These are phyloP conservation scores for Citrus hindsii DNA, from an alignment of 345 rosid genomes.

Conservation along the genomic window DNA sequence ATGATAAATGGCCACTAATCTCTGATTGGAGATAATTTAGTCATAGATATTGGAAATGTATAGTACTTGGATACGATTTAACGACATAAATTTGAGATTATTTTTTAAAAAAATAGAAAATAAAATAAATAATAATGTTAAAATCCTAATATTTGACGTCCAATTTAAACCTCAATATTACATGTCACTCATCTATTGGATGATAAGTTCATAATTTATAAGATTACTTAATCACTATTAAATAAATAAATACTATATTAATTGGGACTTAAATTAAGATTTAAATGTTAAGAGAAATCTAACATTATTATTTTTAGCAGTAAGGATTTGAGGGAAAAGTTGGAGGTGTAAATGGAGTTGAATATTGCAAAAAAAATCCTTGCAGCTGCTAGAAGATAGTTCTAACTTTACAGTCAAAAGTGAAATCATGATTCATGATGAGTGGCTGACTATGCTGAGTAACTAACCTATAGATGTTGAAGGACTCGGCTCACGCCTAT, in stretches of 20 bases:
- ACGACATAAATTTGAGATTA: neutral
- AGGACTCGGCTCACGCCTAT: neutral
- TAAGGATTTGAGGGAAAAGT: neutral
- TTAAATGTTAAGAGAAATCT: too few species aligned
- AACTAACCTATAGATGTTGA: constrained; percentile 1
- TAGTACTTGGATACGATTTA: neutral
- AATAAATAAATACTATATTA: too few species aligned
- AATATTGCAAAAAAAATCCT: neutral
- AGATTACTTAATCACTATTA: too few species aligned
- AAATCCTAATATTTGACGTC: accelerated
- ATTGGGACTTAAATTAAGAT: too few species aligned
- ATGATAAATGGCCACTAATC: too few species aligned
- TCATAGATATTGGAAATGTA: too few species aligned
- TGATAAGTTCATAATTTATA: too few species aligned
- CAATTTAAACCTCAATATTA: accelerated
- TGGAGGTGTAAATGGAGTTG: neutral
- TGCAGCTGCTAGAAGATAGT: neutral
- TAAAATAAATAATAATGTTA: too few species aligned
- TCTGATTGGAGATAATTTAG: neutral
- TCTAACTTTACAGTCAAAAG: neutral
- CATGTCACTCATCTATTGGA: too few species aligned
- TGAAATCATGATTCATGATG: constrained; percentile 8
- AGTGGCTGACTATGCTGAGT: constrained; percentile 6
- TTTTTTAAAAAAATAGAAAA: too few species aligned
- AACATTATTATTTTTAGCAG: too few species aligned